Base-by-base conservation (phyloP, 2,329 filamentous ascomycete species). In the Pseudogymnoascus sp. region DNA sequence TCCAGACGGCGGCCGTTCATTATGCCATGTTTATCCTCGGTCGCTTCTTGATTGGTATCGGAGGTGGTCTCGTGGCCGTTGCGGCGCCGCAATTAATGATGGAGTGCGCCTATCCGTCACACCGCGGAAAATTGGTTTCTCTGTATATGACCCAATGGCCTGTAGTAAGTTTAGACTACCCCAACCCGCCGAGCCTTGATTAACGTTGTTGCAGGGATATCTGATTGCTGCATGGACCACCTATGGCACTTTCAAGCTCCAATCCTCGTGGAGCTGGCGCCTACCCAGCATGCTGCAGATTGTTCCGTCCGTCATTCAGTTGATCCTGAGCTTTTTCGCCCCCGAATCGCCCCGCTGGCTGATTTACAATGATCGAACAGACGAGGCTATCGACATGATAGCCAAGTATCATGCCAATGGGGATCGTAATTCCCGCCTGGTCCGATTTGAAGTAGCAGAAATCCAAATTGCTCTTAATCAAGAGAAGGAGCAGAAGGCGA, bases 331-430 rank as follows among this genome's bases (percentile, higher is more conserved):
- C n/a, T 70, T 71, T 49, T 69, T 74, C 23, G 70, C 83, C 3
- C 83, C 83, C 1, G 84, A 86, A 69, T 81, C 78, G 1, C 84
- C 83, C 0, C 76, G 82, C 60, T 85, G 64, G 78, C 79, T 72
- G 62, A 75, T 78, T 9, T 70, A 73, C 5, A 79, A 79, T 41
- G 80, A 80, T 42, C 75, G 79, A 16, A 75, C 79, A 60, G 76
- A 83, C 1, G 79, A 84, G 61, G 82, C 82, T 5, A 73, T 79
- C 1, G 70, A 71, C 1, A 74, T 84, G 2, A 77, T 86, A 3
- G 76, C 77, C 14, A 77, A 82, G 28, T 80, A 80, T 61, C 81
- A 84, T 65, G 80, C 78, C 45, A 77, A 77, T 33, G 80, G 80
- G 3, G 62, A 65, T 45, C 30, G 22, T 23, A 74, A 80, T 61